Evolutionary conservation across 495 filamentous ascomycete species (phyloP).

Genomic region (Opeltia flavorubescens): DNA sequence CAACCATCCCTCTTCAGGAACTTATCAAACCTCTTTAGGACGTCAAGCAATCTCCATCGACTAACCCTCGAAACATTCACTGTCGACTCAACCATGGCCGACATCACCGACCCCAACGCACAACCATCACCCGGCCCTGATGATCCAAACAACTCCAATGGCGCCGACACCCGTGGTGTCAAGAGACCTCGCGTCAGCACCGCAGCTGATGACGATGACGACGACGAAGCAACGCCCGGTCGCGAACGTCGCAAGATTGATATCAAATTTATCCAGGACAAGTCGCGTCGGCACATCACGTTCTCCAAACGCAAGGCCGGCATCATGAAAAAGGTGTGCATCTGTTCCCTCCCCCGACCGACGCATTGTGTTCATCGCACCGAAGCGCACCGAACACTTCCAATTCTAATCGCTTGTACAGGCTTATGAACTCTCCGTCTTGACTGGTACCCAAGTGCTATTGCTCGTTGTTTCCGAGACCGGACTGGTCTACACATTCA

Average conservation of each 20-base stretch:
- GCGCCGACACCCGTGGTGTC: slow-evolving; percentile 60
- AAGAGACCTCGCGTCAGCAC: slow-evolving; percentile 78
- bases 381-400: neutral
- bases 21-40: slow-evolving; percentile 1
- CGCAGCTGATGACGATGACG: slow-evolving; percentile 85
- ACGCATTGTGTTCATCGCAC: slow-evolving; percentile 3
- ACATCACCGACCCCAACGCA: slow-evolving; percentile 19
- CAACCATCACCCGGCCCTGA: slow-evolving; percentile 34
- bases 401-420: slow-evolving; percentile 20
- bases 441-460: slow-evolving; percentile 96
- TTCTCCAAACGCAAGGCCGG: slow-evolving; percentile 99
- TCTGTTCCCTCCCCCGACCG: neutral
- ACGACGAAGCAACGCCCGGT: slow-evolving; percentile 95
- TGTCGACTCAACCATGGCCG: slow-evolving; percentile 13
- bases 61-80: neutral
- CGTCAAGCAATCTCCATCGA: neutral
- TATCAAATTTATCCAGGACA: slow-evolving; percentile 99
- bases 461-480: slow-evolving; percentile 97
- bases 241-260: slow-evolving; percentile 99
- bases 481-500: slow-evolving; percentile 97
- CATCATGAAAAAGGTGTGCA: slow-evolving; percentile 99
- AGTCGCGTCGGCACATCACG: slow-evolving; percentile 98
- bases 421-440: slow-evolving; percentile 95
- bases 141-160: slow-evolving; percentile 34
- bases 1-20: neutral